Evolutionary conservation across 192 early-diverging fungal genomes (phyloP), one percentile per base, ranked within the genome.

Genomic region (Entomortierella chlamydospora): DNA sequence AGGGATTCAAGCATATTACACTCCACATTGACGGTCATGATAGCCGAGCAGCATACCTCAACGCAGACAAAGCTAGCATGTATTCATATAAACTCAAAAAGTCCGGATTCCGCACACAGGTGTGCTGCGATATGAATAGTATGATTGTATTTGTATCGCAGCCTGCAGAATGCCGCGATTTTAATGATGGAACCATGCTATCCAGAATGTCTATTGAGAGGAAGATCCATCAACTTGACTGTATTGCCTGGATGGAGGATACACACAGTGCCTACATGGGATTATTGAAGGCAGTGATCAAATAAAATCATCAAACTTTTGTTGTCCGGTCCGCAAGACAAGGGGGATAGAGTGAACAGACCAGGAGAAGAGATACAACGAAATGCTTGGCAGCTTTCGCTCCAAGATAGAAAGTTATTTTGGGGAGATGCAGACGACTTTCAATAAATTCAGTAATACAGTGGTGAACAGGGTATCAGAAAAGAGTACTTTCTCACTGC

Each of bases 171-270:
- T 73, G 72, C 34, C 33, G 30, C 2, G 54, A 49, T 41, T 61
- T 47, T 45, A 41, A 57, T 58, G 72, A 73, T 49, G 37, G 57
- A 3, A 73, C 72, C 8, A 65, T 73, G 72, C 43, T 73, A 13
- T 20, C 29, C 28, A 39, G 30, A 12, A 73, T 65, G 72, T 34
- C 28, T 10, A 53, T 73, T 15, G 30, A 60, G 4, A 65, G 37
- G 18, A 73, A 63, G 39, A 58, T 73, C 4, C 72, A 73, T 30
- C 2, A 61, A 23, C 41, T 63, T 34, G 72, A 65, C 43, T 73
- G 72, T 29, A 20, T 73, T 57, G 72, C 66, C 18, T 73, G 30
- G 72, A 73, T 73, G 72, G 72, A 20, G 72, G 72, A n/a, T 73
- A 73, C 28, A 34, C 53, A 22, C 72, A 57, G 25, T 51, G 5